These are phyloP conservation scores for Thelephora ganbajun DNA, from an alignment of 768 basidiomycete species.

Conservation along the genomic window DNA sequence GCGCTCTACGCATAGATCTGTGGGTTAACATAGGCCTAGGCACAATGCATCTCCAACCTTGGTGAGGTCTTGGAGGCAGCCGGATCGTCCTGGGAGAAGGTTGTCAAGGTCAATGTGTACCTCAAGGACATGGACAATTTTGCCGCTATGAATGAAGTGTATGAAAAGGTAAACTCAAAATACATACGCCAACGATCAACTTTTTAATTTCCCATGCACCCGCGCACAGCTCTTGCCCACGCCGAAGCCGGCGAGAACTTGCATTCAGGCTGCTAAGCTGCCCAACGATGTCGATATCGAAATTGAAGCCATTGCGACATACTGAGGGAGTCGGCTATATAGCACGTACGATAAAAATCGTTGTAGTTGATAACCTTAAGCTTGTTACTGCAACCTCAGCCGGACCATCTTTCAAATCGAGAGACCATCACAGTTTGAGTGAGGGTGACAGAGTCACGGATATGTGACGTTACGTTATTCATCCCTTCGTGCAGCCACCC, in stretches of 20 bases:
- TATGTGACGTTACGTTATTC: no score
- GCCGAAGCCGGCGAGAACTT: constrained; percentile 61
- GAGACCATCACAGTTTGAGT: no score
- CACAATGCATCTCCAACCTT: constrained; percentile 43
- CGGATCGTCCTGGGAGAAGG: constrained; percentile 48
- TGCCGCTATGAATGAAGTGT: constrained; percentile 40
- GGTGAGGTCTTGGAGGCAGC: constrained; percentile 37
- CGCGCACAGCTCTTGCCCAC: constrained; percentile 29
- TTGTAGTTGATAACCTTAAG: no score
- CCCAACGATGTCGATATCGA: constrained; percentile 62
- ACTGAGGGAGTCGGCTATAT: neutral
- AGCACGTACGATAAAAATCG: no score
- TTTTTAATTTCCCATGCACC: neutral
- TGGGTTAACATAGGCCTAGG: constrained; percentile 17
- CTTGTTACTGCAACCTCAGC: no score
- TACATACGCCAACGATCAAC: neutral
- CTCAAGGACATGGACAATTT: constrained; percentile 49
- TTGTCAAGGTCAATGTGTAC: constrained; percentile 42
- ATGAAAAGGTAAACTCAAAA: constrained; percentile 29
- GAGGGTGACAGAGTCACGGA: no score
- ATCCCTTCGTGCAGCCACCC: no score
- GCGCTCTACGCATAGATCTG: neutral
- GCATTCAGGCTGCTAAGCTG: constrained; percentile 59
- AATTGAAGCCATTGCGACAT: constrained; percentile 53
- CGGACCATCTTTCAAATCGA: no score